phyloP scores from a whole-genome alignment of 1,284 basidiomycete genomes.

The Cutaneotrichosporon spelunceum region DNA sequence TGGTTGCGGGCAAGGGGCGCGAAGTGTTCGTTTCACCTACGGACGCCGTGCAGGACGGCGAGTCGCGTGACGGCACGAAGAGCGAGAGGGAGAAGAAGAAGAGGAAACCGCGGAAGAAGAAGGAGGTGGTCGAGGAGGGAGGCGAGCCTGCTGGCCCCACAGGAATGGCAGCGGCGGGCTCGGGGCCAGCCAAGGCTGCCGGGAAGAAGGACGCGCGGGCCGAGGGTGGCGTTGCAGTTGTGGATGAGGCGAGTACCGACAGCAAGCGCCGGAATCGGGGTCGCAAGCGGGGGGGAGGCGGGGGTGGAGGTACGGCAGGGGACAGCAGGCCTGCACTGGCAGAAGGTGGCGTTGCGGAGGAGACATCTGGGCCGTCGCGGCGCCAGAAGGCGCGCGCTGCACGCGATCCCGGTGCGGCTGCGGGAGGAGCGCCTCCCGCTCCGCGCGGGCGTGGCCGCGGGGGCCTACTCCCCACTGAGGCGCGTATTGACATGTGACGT shows the following conservation, averaged over 20 bases:
- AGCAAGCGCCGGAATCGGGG: slow-evolving; percentile 8
- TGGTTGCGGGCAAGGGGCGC: slow-evolving; percentile 45
- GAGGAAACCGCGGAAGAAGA: slow-evolving; percentile 7
- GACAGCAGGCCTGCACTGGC: neutral
- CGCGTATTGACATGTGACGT: slow-evolving; percentile 27
- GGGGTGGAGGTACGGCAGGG: neutral
- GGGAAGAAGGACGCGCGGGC: slow-evolving; percentile 12
- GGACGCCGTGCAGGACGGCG: slow-evolving; percentile 10
- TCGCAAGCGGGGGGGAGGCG: slow-evolving; percentile 12
- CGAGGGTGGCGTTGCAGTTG: neutral
- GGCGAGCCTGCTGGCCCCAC: neutral
- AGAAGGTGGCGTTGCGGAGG: neutral
- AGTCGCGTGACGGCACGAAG: slow-evolving; percentile 17
- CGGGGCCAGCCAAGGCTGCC: slow-evolving; percentile 8
- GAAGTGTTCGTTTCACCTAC: slow-evolving; percentile 33
- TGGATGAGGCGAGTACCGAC: slow-evolving; percentile 12
- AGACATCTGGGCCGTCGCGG: neutral
- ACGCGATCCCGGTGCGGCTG: neutral
- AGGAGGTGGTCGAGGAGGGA: slow-evolving; percentile 1
- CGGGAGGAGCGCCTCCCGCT: neutral
- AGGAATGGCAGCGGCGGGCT: slow-evolving; percentile 5
- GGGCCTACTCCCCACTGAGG: slow-evolving; percentile 13
- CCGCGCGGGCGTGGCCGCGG: slow-evolving; percentile 13
- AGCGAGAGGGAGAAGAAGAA: slow-evolving; percentile 17
- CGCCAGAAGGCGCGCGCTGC: neutral